Conservation (phyloP, 441 rosid genomes). For the Sinapis alba region DNA sequence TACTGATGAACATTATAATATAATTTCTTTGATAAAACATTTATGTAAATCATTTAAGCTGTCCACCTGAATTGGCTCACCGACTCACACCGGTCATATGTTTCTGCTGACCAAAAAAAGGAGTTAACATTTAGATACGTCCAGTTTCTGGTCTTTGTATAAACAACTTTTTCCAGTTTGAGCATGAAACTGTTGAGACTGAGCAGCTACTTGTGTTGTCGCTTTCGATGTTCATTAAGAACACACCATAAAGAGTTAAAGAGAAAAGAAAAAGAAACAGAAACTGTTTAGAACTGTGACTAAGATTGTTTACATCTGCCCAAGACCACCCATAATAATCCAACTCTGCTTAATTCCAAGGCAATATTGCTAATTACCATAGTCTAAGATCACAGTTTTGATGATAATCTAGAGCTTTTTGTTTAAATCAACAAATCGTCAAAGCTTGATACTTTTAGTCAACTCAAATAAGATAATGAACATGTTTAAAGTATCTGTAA, state of each 20-base stretch:
- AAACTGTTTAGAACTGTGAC: background rate
- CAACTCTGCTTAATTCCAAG: background rate
- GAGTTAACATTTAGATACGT: background rate
- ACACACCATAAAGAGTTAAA: conserved; percentile 22
- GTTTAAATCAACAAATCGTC: background rate
- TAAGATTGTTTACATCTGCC: background rate
- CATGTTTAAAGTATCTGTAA: background rate
- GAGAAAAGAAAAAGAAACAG: background rate
- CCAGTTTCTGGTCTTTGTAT: background rate
- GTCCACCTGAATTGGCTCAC: background rate
- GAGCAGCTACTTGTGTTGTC: conserved; percentile 38
- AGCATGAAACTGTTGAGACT: conserved; percentile 38
- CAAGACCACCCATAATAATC: background rate
- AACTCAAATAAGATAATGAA: background rate
- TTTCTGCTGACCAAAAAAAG: background rate
- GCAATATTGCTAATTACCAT: background rate
- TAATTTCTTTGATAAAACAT: background rate
- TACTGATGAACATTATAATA: background rate
- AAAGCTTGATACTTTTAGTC: background rate
- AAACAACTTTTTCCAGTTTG: conserved; percentile 30
- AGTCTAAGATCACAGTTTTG: background rate
- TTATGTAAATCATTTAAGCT: background rate
- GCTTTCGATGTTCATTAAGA: conserved; percentile 32
- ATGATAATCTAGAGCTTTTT: background rate
- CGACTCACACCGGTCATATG: background rate